Base-by-base conservation (phyloP, 2,329 filamentous ascomycete genomes). In the Chrysoporthe cubensis region DNA sequence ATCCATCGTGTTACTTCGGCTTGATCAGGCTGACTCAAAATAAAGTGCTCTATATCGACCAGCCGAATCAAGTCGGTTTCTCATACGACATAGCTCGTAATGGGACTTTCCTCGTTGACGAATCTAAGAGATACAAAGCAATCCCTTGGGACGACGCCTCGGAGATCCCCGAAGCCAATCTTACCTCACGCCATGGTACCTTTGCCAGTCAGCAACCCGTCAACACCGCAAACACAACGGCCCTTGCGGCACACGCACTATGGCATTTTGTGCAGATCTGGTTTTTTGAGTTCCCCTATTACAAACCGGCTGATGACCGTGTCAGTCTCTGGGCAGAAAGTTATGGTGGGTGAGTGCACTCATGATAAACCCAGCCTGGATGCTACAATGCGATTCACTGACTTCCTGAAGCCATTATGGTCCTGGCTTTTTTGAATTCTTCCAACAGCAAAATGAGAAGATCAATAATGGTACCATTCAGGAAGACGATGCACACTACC, bases 211-310 rank as follows among this genome's bases (percentile, higher is more conserved):
- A 78, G 66, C 81, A 85, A 65, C 68, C 72, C 2, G 78, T 75
- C 37, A 75, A 75, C 40, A 86, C 84, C 2, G 78, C 83, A 14
- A 83, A 84, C 66, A 84, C 81, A 1, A 84, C 82, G 9, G 76
- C 78, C 16, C 81, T 83, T 62, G 84, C 83, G 2, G 85, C 84
- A n/a, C 80, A 80, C 67, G 82, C 86, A 7, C 78, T 85, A 3
- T 90, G 87, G 87, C 85, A 89, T 72, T 88, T 89, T 70, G 76
- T 87, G n/a, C 86, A 88, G 73, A 82, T 79, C 8, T 88, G 85
- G 79, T 74, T 90, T 71, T 81, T 79, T 13, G 79, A 82, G 66
- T 88, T 88, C 67, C 85, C 85, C 0, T 79, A 82, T 62, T 87
- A 88, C 75, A 83, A 83, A 65, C 81, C 81, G 5, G 78, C 77